phyloP scores from a whole-genome alignment of 768 basidiomycete species.

The Boletales sp. region DNA sequence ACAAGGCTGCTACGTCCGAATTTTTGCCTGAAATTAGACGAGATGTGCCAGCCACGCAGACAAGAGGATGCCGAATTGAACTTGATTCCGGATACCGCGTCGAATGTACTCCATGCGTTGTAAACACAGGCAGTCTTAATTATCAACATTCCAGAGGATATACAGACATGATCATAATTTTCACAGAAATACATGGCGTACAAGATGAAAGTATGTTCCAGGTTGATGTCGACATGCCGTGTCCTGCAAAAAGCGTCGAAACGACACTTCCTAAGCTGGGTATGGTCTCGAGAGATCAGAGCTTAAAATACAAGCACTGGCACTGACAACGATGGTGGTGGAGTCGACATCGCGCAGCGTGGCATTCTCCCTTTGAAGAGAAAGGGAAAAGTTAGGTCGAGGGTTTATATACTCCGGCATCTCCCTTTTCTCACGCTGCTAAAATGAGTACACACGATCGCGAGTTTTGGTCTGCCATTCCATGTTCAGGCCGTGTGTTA shows the following conservation, averaged over 20 bases:
- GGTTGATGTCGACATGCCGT: conserved; percentile 60
- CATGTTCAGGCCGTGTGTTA: conserved; percentile 28
- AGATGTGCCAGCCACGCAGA: too few species aligned
- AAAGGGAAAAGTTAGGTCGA: neutral
- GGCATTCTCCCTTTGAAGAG: conserved; percentile 49
- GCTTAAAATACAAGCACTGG: conserved; percentile 53
- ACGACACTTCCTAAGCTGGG: conserved; percentile 67
- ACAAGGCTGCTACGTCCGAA: too few species aligned
- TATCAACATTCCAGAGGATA: too few species aligned
- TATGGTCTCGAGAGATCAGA: conserved; percentile 53
- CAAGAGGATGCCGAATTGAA: too few species aligned
- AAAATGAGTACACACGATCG: neutral
- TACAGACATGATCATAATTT: neutral
- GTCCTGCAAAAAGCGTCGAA: conserved; percentile 44
- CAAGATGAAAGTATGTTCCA: conserved; percentile 40
- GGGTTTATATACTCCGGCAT: conserved; percentile 23
- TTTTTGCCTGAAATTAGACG: too few species aligned
- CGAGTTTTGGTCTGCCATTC: conserved; percentile 3
- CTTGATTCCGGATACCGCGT: too few species aligned
- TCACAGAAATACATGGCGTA: neutral
- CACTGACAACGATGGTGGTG: conserved; percentile 59
- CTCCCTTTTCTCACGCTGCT: conserved; percentile 38
- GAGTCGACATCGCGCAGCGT: conserved; percentile 57
- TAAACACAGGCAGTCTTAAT: too few species aligned
- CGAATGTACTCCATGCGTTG: too few species aligned